Evolutionary conservation across 345 rosid genomes (phyloP).

Genomic region (Sonneratia alba): DNA sequence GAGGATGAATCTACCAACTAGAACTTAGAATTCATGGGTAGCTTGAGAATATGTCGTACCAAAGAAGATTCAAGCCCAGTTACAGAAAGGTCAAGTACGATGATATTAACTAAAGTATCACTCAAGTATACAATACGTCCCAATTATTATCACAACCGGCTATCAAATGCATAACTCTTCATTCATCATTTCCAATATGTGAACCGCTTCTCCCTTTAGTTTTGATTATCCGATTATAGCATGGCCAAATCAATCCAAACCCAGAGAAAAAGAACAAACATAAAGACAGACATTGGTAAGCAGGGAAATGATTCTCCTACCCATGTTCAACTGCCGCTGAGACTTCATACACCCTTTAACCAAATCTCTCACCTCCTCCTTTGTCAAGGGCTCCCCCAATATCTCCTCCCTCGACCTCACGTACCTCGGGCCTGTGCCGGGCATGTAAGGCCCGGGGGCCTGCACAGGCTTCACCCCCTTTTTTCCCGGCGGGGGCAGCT

Average conservation of each 20-base stretch:
- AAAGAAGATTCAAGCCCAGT: background rate
- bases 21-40: background rate
- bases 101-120: background rate
- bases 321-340: slow-evolving; percentile 74
- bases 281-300: background rate
- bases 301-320: slow-evolving; percentile 20
- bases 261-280: background rate
- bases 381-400: slow-evolving; percentile 73
- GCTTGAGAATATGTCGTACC: background rate
- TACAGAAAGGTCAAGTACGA: too few relatives aligned
- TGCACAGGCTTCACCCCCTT: slow-evolving; percentile 91
- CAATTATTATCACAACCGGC: too few relatives aligned
- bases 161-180: too few relatives aligned
- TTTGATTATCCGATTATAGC: too few relatives aligned
- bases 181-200: too few relatives aligned
- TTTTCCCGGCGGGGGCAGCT: slow-evolving; percentile 63
- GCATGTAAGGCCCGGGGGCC: slow-evolving; percentile 69
- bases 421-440: slow-evolving; percentile 72
- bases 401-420: slow-evolving; percentile 69
- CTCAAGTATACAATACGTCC: background rate
- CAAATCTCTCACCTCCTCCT: slow-evolving; percentile 57
- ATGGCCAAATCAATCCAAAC: background rate
- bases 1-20: background rate
- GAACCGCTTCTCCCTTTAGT: too few relatives aligned
- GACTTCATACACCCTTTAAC: slow-evolving; percentile 46